These are phyloP conservation scores for Syzygium oleosum DNA, from an alignment of 345 rosid species.

Conservation along the genomic window DNA sequence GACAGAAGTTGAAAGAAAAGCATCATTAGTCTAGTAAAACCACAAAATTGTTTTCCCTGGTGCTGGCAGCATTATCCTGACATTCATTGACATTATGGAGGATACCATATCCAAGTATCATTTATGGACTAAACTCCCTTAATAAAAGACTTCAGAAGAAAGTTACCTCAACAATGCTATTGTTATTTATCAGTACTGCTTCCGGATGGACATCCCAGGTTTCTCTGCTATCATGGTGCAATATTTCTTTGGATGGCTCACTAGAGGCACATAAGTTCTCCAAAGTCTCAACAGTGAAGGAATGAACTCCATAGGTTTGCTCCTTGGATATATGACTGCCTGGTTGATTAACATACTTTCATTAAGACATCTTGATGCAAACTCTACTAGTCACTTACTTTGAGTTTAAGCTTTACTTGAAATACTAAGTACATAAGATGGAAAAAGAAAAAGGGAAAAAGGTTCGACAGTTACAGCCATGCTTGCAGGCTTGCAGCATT, in stretches of 20 bases:
- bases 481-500: neutral
- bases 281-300: neutral
- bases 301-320: conserved; percentile 4
- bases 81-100: neutral
- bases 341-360: neutral
- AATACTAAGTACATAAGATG: neutral
- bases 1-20: neutral
- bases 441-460: neutral
- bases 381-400: neutral
- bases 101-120: neutral
- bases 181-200: neutral
- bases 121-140: neutral
- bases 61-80: neutral
- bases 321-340: neutral
- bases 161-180: neutral
- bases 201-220: neutral
- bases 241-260: neutral
- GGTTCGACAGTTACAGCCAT: neutral
- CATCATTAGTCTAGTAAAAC: neutral
- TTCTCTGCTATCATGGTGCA: neutral
- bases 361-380: neutral
- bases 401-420: neutral
- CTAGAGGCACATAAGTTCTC: neutral
- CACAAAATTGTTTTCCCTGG: neutral
- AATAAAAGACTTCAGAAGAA: neutral